Base-by-base conservation (phyloP, 2,329 filamentous ascomycete genomes). In the Clonostachys byssicola region DNA sequence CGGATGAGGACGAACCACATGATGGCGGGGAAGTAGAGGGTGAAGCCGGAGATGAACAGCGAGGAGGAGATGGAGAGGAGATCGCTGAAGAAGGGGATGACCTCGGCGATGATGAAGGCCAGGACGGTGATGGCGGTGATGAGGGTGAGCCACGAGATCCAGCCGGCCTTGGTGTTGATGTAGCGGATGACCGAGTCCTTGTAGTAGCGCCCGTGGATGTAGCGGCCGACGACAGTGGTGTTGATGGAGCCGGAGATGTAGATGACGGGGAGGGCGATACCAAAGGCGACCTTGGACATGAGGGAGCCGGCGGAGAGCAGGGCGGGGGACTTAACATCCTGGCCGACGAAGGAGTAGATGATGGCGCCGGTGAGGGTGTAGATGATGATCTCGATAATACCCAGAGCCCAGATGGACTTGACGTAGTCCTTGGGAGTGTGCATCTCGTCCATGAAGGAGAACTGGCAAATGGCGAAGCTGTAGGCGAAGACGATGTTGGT, bases 201-300 rank as follows among this genome's bases (percentile, higher is more conserved):
- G 58, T 64, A 75, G n/a, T 68, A 49, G 36, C 72, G 68, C 6
- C 65, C 70, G 56, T 74, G 71, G 50, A 76, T 60, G 50, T 75
- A 76, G 17, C 72, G 70, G 5, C 61, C 65, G 33, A 71, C 64
- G 12, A 74, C 71, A 2, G 69, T 72, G 34, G 70, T 73, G 65
- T 88, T 85, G 61, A 89, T 85, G 17, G 86, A 84, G 44, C 86
- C 87, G 0, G 86, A 85, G 51, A 90, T 83, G 56, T 89, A 76
- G 60, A 90, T 89, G 47, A 86, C 88, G 13, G 86, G 86, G 5
- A 86, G 70, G 1, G 84, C 86, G 51, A 89, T 64, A 30, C 84
- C 85, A 57, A 86, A 90, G 3, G 85, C 84, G 7, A 89, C 65
- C 59, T 87, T 87, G 44, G 79, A 77, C 20, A 88, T 64, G 1